phyloP scores from a whole-genome alignment of 306 rosid genomes.

The Acacia confusa region DNA sequence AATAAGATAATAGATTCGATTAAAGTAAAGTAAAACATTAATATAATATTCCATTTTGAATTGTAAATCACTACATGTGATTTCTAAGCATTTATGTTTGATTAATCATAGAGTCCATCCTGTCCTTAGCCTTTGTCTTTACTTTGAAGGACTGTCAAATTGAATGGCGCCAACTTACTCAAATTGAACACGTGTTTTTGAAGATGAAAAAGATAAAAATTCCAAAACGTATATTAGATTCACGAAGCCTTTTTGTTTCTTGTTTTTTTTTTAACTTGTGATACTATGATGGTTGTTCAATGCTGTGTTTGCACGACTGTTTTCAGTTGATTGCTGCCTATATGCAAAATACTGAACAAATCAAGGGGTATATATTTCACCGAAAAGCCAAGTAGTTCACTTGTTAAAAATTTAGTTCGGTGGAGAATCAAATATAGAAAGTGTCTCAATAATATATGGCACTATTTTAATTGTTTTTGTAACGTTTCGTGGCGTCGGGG shows the following conservation, averaged over 20 bases:
- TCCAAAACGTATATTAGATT: not conserved
- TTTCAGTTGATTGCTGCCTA: too few species aligned
- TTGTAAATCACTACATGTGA: not conserved
- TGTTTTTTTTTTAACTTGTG: too few species aligned
- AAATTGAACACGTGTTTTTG: not conserved
- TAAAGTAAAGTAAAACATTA: not conserved
- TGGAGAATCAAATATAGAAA: not conserved
- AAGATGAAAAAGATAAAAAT: not conserved
- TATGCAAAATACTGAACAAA: too few species aligned
- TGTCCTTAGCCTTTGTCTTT: not conserved
- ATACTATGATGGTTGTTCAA: too few species aligned
- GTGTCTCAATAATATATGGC: not conserved
- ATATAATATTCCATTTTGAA: not conserved
- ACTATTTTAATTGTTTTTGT: not conserved
- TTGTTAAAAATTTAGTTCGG: too few species aligned
- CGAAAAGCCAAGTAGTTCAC: too few species aligned
- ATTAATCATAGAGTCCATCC: not conserved
- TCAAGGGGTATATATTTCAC: too few species aligned
- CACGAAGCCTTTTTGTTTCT: too few species aligned
- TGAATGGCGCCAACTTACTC: not conserved
- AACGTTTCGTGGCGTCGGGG: not conserved
- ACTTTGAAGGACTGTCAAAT: not conserved
- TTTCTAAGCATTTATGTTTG: not conserved
- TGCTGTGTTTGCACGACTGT: too few species aligned
- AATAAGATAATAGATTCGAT: not conserved